A percentile compares a stretch with the other conserved stretches of the same genome.
Conservation (phyloP, 768 basidiomycete species). For the Asterophora lycoperdoides region DNA sequence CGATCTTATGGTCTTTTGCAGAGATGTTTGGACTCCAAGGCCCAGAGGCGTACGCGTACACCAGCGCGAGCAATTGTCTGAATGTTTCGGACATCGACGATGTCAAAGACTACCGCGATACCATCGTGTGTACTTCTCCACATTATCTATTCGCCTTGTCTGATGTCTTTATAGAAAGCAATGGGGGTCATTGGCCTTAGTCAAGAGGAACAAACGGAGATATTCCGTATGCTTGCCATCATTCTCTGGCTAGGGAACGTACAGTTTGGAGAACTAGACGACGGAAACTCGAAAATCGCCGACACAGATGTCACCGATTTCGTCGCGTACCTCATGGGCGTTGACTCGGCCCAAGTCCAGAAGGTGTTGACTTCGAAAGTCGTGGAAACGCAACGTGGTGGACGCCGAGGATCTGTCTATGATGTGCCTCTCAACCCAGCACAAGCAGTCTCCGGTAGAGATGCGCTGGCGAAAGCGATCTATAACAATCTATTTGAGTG, state of each 20-base stretch:
- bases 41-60: conserved; percentile 93
- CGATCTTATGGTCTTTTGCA: conserved; percentile 28
- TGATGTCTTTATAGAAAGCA: conserved; percentile 55
- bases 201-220: conserved; percentile 81
- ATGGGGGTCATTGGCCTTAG: conserved; percentile 93
- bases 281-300: conserved; percentile 77
- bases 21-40: conserved; percentile 95
- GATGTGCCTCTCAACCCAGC: conserved; percentile 93
- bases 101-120: conserved; percentile 80
- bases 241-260: conserved; percentile 97
- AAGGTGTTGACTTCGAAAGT: conserved; percentile 83
- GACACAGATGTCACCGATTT: conserved; percentile 94
- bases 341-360: conserved; percentile 71
- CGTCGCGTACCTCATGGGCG: conserved; percentile 91
- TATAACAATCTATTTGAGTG: conserved; percentile 99
- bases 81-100: conserved; percentile 92
- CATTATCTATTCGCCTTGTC: neutral
- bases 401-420: conserved; percentile 92
- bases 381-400: conserved; percentile 91
- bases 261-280: conserved; percentile 82
- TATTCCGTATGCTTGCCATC: conserved; percentile 88
- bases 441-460: conserved; percentile 83
- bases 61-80: conserved; percentile 86
- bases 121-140: conserved; percentile 54
- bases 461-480: conserved; percentile 92